These are phyloP conservation scores for Lagerstroemia speciosa DNA, from an alignment of 345 rosid genomes.

Conservation along the genomic window DNA sequence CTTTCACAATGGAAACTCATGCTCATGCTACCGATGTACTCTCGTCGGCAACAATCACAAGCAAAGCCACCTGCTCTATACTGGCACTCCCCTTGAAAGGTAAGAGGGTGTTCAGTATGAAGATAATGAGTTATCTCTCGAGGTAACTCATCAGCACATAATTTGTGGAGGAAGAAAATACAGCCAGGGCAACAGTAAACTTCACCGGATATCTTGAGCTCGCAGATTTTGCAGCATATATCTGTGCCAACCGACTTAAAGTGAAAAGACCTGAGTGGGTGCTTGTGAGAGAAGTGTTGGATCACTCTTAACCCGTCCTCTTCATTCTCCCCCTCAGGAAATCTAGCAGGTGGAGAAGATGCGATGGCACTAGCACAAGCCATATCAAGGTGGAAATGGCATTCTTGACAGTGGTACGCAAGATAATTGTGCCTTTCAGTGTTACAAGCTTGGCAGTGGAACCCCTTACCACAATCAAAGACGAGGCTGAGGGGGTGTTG, in stretches of 20 bases:
- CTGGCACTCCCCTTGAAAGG: not conserved
- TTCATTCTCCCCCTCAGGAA: not conserved
- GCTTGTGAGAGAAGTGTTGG: slow-evolving; percentile 2
- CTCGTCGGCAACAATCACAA: not conserved
- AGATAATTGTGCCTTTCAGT: not conserved
- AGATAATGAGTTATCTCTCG: not conserved
- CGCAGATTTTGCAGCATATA: not conserved
- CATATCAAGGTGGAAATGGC: not conserved
- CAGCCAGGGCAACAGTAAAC: not conserved
- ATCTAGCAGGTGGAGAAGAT: not conserved
- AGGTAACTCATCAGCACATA: not conserved
- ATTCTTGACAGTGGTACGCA: not conserved
- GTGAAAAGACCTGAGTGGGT: not conserved
- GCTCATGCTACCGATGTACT: not conserved
- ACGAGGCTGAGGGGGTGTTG: not conserved
- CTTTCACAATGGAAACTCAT: no score
- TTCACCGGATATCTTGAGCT: not conserved
- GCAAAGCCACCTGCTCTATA: not conserved
- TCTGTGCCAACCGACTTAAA: not conserved
- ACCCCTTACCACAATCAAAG: not conserved
- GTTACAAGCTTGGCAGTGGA: not conserved
- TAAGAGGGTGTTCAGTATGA: no score
- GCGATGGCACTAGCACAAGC: not conserved
- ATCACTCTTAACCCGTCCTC: not conserved
- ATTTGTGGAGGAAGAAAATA: slow-evolving; percentile 6